Conservation (phyloP, 495 filamentous ascomycete genomes). For the Penicillium angulare region DNA sequence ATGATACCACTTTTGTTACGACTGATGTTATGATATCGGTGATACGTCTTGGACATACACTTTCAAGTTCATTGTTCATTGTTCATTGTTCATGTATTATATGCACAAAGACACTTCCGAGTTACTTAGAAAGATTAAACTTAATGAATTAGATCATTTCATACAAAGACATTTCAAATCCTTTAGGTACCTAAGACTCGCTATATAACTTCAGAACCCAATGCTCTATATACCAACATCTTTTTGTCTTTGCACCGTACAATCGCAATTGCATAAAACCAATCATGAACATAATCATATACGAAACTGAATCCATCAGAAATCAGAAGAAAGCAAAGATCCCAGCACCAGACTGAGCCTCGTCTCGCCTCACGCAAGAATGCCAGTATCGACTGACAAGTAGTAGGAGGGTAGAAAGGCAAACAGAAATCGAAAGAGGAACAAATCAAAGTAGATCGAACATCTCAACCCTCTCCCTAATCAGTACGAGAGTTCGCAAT, state of each 20-base stretch:
- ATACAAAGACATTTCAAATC: background rate
- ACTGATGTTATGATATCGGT: background rate
- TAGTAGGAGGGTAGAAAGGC: no score
- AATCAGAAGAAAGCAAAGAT: slow-evolving; percentile 3
- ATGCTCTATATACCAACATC: slow-evolving; percentile 21
- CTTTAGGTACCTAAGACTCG: slow-evolving; percentile 16
- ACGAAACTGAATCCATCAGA: slow-evolving; percentile 13
- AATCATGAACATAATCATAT: slow-evolving; percentile 15
- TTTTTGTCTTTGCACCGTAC: slow-evolving; percentile 4
- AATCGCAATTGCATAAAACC: background rate
- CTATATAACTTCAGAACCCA: slow-evolving; percentile 18
- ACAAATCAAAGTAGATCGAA: background rate
- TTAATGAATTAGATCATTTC: background rate
- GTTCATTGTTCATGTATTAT: background rate
- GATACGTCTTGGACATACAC: no score
- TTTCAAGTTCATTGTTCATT: no score
- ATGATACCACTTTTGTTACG: slow-evolving; percentile 5
- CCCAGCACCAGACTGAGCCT: no score
- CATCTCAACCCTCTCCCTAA: slow-evolving; percentile 17
- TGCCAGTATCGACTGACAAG: no score
- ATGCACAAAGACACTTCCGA: no score
- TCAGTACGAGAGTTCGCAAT: slow-evolving; percentile 79
- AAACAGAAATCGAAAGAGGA: no score
- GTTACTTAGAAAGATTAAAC: no score
- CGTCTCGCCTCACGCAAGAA: no score